Percentiles rank a stretch among this genome's conserved stretches.
These are phyloP conservation scores for Pseudopithomyces chartarum DNA, from an alignment of 2,329 filamentous ascomycete species.

Conservation along the genomic window DNA sequence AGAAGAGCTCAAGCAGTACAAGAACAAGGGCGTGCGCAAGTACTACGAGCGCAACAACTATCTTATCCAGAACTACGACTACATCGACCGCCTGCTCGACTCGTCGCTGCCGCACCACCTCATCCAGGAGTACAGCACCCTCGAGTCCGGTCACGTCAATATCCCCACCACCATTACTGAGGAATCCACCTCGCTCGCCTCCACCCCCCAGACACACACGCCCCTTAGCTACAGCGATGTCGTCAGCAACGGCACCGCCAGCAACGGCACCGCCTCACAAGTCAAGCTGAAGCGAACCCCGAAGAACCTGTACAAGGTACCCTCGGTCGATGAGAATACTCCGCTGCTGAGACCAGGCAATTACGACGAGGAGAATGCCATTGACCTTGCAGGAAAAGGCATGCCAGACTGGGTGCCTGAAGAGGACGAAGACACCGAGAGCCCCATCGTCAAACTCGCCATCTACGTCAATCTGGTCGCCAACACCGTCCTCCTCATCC, in stretches of 20 bases:
- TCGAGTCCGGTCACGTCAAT: constrained; percentile 62
- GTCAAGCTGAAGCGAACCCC: constrained; percentile 62
- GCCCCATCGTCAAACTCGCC: constrained; percentile 79
- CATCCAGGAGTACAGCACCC: constrained; percentile 83
- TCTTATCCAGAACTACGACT: constrained; percentile 88
- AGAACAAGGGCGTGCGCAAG: constrained; percentile 70
- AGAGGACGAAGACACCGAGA: constrained; percentile 75
- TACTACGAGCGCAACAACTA: constrained; percentile 92
- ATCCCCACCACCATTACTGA: constrained; percentile 79
- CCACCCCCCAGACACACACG: constrained; percentile 21
- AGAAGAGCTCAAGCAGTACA: constrained; percentile 72
- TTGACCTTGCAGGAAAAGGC: constrained; percentile 52
- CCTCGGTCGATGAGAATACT: constrained; percentile 66
- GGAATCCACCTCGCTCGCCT: constrained; percentile 49
- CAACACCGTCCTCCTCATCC: constrained; percentile 73
- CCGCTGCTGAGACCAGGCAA: constrained; percentile 57
- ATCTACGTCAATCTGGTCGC: constrained; percentile 85
- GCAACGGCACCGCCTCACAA: constrained; percentile 33
- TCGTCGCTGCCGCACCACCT: constrained; percentile 91
- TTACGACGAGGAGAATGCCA: constrained; percentile 52
- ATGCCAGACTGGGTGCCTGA: constrained; percentile 71
- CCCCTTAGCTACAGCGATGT: constrained; percentile 22
- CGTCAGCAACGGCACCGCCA: constrained; percentile 20
- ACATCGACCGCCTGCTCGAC: constrained; percentile 88
- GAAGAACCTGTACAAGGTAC: constrained; percentile 79